These are phyloP conservation scores for Apophysomyces elegans DNA, from an alignment of 371 early-diverging fungal species.

Conservation along the genomic window DNA sequence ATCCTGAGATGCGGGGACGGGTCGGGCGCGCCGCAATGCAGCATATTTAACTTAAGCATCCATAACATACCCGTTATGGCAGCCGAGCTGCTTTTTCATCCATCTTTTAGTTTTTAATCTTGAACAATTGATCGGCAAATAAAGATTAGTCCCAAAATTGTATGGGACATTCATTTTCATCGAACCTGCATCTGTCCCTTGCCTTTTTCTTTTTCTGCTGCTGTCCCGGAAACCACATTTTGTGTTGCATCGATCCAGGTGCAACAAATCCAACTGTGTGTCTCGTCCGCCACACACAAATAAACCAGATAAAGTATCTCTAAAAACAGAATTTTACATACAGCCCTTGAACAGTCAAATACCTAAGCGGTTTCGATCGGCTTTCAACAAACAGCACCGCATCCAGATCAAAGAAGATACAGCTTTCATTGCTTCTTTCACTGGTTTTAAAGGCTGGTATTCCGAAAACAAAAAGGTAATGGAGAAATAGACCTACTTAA, in stretches of 20 bases:
- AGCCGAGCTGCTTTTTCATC: neutral
- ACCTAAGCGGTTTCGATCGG: too few species aligned
- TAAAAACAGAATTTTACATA: too few species aligned
- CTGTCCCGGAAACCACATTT: neutral
- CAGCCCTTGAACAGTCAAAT: too few species aligned
- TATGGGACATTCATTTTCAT: neutral
- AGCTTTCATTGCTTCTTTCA: too few species aligned
- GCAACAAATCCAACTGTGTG: neutral
- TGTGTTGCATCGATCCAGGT: constrained; percentile 7
- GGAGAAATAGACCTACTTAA: too few species aligned
- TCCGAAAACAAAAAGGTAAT: too few species aligned
- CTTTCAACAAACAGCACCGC: too few species aligned
- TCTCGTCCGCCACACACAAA: constrained; percentile 2
- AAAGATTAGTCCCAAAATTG: neutral
- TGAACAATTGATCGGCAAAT: constrained; percentile 4
- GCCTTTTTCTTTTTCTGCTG: neutral
- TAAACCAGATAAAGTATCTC: too few species aligned
- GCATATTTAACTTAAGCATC: constrained; percentile 5
- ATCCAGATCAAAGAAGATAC: too few species aligned
- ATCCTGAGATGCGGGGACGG: constrained; percentile 9
- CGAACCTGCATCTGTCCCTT: neutral
- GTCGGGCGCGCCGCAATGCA: constrained; percentile 13
- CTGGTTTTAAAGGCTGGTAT: too few species aligned
- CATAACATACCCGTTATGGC: neutral
- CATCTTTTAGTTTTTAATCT: neutral